These are phyloP conservation scores for Babesia gibsoni DNA, from an alignment of 169 alveolate genomes.

Conservation along the genomic window DNA sequence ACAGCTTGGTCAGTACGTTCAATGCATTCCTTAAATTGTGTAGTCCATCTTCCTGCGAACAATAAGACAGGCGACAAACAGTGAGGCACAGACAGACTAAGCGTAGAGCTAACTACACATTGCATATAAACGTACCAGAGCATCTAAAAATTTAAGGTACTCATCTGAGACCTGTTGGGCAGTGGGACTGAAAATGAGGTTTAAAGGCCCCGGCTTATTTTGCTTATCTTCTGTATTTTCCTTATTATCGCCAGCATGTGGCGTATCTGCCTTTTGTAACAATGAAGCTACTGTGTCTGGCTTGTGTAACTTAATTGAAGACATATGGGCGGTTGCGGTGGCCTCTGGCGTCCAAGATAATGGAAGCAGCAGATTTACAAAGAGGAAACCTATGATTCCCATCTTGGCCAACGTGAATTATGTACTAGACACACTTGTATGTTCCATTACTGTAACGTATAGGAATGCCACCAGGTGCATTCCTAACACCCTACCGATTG, in stretches of 20 bases:
- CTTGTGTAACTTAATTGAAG: neutral
- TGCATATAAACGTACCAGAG: neutral
- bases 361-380: conserved; percentile 1
- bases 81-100: neutral
- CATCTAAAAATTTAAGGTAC: conserved; percentile 4
- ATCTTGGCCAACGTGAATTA: neutral
- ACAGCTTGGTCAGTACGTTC: conserved; percentile 7
- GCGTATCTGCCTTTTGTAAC: neutral
- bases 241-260: neutral
- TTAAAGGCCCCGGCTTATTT: conserved; percentile 1
- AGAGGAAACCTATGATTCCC: neutral
- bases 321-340: neutral
- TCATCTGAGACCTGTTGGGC: conserved; percentile 37
- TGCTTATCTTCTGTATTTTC: too few species aligned
- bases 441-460: neutral
- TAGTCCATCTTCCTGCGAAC: conserved; percentile 56
- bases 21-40: conserved; percentile 32
- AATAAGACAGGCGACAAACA: too few species aligned
- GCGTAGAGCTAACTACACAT: neutral
- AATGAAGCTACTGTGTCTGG: neutral
- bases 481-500: too few species aligned
- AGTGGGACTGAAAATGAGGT: conserved; percentile 31
- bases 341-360: neutral
- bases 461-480: conserved; percentile 32
- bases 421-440: neutral